Evolutionary conservation across 2,329 filamentous ascomycete genomes (phyloP), one percentile per base, ranked within the genome.

Genomic region (Cordyceps cicadae): DNA sequence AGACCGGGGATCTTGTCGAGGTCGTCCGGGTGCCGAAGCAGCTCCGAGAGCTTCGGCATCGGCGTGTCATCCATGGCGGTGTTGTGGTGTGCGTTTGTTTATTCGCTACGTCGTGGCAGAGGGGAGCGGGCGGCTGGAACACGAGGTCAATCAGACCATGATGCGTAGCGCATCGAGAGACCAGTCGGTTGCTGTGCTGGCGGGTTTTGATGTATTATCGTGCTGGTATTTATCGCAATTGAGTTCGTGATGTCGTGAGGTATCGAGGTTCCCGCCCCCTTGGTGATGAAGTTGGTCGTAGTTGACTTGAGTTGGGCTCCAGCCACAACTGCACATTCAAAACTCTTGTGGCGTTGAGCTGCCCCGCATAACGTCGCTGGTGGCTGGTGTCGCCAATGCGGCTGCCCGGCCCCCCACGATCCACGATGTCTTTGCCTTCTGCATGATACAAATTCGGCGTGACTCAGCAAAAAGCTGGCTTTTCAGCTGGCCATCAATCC

Each of bases 21-120:
- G 76, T 99, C 94, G 72, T 99, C 94, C 3, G 94, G 91, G 71
- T 96, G 92, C 70, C 92, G 90, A 67, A 99, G 87, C 64, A 97
- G 85, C 79, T 97, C 93, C 66, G 92, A 86, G 73, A 99, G 87
- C 80, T 92, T 92, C 73, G 90, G 85, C 52, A 84, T 83, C 62
- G 84, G 82, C 67, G 86, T 82, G 78, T 84, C 88, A 66, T 76
- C 74, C 74, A 76, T 76, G 56, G 63, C 19, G 52, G 21, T 12
- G 32, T 12, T 37, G 29, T 19, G 29, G 29, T 21, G 50, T 19
- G n/a, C 9, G 17, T 37, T n/a, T 4, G 26, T 51, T 9, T 34
- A n/a, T n/a, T 26, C 17, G 46, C 17, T 15, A 19, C 3, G 32
- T 11, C 19, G 15, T 39, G 41, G 54, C 26, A n/a, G 41, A 43